Percentiles rank a stretch among this genome's conserved stretches.
Evolutionary conservation across 108 stramenopile genomes (phyloP).

Genomic region (Seminavis robusta): DNA sequence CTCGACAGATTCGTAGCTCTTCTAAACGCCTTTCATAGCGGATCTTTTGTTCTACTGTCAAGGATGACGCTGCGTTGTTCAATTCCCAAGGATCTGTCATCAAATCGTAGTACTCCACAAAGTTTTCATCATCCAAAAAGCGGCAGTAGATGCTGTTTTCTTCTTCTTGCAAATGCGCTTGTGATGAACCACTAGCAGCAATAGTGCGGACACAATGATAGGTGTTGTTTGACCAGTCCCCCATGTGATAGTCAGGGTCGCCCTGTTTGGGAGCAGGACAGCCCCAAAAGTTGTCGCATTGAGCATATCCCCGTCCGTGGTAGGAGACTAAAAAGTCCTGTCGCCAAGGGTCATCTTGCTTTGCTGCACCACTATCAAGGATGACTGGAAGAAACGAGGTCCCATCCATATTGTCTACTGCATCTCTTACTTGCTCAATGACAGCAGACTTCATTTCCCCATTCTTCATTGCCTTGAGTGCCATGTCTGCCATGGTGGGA

Average conservation of each 20-base stretch:
- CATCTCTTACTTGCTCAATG: too few species aligned
- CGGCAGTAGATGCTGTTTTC: conserved; percentile 33
- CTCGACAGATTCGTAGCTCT: conserved; percentile 14
- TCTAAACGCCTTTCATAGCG: conserved; percentile 19
- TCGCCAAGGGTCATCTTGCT: not conserved
- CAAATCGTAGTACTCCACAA: conserved; percentile 37
- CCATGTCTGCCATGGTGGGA: conserved; percentile 17
- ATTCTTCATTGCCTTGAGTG: not conserved
- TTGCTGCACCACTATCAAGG: not conserved
- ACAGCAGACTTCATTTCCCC: too few species aligned
- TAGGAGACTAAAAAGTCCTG: not conserved
- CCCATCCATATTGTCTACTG: conserved; percentile 8
- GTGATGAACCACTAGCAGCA: not conserved
- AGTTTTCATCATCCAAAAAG: conserved; percentile 26
- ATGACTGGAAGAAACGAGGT: not conserved
- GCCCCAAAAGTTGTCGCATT: too few species aligned
- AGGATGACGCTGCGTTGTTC: conserved; percentile 13
- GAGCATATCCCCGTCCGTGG: too few species aligned
- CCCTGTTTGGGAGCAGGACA: too few species aligned
- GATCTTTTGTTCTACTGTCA: conserved; percentile 2
- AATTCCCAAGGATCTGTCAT: conserved; percentile 23
- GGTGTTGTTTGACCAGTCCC: too few species aligned
- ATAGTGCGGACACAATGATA: conserved; percentile 20
- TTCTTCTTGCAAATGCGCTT: not conserved
- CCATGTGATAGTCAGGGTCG: too few species aligned